Evolutionary conservation across 148 eudicot genomes (phyloP).

Genomic region (Limonium bicolor): DNA sequence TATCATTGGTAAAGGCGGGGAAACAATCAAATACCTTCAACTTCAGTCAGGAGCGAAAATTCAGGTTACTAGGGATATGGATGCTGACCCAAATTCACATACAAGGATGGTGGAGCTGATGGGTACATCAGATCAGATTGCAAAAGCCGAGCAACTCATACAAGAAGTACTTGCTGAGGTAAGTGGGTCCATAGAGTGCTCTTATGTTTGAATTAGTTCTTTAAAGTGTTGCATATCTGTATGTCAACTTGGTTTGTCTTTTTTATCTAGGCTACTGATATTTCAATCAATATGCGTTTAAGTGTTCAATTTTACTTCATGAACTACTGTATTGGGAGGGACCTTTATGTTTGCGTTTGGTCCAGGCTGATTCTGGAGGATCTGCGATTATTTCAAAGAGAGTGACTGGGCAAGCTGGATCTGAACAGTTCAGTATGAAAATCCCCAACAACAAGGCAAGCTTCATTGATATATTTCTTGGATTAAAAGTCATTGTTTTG

Average conservation of each 20-base stretch:
- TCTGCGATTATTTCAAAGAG: conserved; percentile 56
- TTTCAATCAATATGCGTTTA: not conserved
- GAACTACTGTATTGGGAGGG: too few species aligned
- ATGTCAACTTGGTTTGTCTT: not conserved
- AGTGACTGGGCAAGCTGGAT: conserved; percentile 35
- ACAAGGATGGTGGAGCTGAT: conserved; percentile 64
- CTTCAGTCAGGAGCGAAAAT: conserved; percentile 90
- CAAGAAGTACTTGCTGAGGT: conserved; percentile 84
- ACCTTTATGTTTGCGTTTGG: not conserved
- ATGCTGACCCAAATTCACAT: conserved; percentile 53
- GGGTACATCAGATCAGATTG: conserved; percentile 73
- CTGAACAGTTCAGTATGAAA: conserved; percentile 42
- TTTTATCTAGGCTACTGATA: not conserved
- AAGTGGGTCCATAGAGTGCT: conserved; percentile 5
- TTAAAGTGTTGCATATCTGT: too few species aligned
- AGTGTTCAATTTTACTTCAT: not conserved
- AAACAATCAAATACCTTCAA: conserved; percentile 87
- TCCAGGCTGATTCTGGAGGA: conserved; percentile 84
- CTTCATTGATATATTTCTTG: not conserved
- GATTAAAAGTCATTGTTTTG: too few species aligned
- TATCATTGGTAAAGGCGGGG: conserved; percentile 91
- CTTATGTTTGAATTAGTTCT: too few species aligned
- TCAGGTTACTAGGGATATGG: conserved; percentile 86
- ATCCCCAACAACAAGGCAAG: conserved; percentile 79
- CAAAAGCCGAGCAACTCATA: conserved; percentile 73